phyloP scores from a whole-genome alignment of 2,329 filamentous ascomycete genomes.

The Hortaea sp. region DNA sequence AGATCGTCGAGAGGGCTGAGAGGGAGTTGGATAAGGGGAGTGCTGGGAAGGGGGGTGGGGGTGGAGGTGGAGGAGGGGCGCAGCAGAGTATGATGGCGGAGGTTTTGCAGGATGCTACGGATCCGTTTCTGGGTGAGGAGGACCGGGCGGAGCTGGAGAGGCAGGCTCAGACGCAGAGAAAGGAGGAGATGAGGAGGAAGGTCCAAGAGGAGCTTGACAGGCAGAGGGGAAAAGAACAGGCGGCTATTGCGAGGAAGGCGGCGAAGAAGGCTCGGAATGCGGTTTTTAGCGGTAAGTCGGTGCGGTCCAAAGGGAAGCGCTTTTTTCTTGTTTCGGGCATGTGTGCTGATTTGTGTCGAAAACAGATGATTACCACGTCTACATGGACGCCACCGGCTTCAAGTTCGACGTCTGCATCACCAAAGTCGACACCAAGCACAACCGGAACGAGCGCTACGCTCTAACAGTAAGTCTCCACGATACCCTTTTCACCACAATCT shows the following conservation, averaged over 20 bases:
- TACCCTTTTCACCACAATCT: neutral
- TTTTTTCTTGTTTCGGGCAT: too few relatives aligned
- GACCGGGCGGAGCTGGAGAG: constrained; percentile 22
- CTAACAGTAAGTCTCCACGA: constrained; percentile 41
- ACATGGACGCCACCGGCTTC: constrained; percentile 53
- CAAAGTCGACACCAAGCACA: constrained; percentile 39
- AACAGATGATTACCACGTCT: constrained; percentile 53
- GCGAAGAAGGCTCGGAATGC: constrained; percentile 18
- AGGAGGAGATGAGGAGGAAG: constrained; percentile 18
- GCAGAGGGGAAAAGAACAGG: constrained; percentile 18
- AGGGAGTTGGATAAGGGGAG: too few relatives aligned
- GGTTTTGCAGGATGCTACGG: constrained; percentile 28
- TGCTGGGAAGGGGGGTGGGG: too few relatives aligned
- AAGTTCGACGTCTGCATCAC: constrained; percentile 53
- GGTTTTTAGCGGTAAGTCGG: constrained; percentile 23
- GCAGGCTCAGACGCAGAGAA: constrained; percentile 15
- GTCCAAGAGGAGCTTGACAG: constrained; percentile 21
- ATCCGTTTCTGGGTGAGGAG: constrained; percentile 13
- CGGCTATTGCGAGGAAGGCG: constrained; percentile 14
- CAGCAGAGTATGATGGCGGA: constrained; percentile 11
- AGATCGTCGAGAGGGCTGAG: neutral
- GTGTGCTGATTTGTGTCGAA: too few relatives aligned
- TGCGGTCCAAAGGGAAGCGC: too few relatives aligned
- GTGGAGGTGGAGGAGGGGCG: too few relatives aligned
- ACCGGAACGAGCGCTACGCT: constrained; percentile 48